Evolutionary conservation across 495 filamentous ascomycete genomes (phyloP), one percentile per base, ranked within the genome.

Genomic region (Penicillium robsamsonii): DNA sequence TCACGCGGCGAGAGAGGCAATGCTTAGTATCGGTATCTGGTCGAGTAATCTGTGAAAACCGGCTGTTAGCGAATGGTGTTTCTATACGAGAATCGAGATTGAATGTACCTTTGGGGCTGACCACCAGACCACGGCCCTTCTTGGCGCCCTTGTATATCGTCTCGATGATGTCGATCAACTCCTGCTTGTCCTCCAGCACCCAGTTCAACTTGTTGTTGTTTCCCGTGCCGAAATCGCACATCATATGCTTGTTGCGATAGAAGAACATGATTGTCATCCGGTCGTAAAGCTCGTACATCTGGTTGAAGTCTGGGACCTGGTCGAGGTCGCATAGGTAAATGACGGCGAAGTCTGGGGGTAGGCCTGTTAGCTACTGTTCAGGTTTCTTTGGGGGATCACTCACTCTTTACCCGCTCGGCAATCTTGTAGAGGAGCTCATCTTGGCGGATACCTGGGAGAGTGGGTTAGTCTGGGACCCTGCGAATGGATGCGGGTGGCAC

Each of bases 201-300:
- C 90, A 97, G 73, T 97, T 97, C 64, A 96, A 79, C 70, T 96
- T 96, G 73, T 98, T 97, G 72, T 98, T 98, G 75, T 98, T 96
- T 63, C 94, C 94, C 5, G 95, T 97, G 12, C 94, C 93, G 60
- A 96, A 94, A 84, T 97, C 94, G 70, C 75, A 92, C 90, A 95
- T 94, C 87, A 98, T 97, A 72, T 97, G 92, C 73, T 97, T 97
- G 70, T 97, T 97, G 46, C 94, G 83, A 75, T 92, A 98, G 81
- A 97, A 98, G 80, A 94, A 96, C 82, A 88, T 88, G 56, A 88
- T 82, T 6, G 84, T 85, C 75, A 85, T 84, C 35, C 81, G 79
- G 61, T 88, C 87, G 69, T 88, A 90, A 0, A 90, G 76, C 66
- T 90, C 88, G 58, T 77, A 94, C 95, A 97, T 98, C 62, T 88